Evolutionary conservation across 495 filamentous ascomycete species (phyloP).

Genomic region (Penicillium psychrofluorescens): DNA sequence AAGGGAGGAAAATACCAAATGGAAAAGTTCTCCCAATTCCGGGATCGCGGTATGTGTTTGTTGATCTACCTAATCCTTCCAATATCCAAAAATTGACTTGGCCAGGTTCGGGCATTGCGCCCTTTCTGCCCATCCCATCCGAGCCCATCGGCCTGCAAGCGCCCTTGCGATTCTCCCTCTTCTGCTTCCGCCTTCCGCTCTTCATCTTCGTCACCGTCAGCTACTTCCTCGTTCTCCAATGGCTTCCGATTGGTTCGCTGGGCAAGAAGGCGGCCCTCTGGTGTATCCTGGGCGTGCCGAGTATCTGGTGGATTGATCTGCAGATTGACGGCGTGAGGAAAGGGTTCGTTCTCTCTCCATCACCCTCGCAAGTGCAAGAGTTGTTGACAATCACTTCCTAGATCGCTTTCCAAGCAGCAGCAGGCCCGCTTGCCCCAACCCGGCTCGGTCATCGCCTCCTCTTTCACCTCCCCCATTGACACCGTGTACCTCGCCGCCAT

Average conservation of each 20-base stretch:
- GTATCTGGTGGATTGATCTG: slow-evolving; percentile 96
- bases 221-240: slow-evolving; percentile 79
- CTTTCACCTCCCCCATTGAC: slow-evolving; percentile 87
- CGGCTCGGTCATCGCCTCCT: slow-evolving; percentile 75
- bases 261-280: slow-evolving; percentile 78
- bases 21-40: slow-evolving; percentile 97
- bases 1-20: slow-evolving; percentile 33
- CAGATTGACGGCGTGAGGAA: slow-evolving; percentile 93
- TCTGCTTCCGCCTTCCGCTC: slow-evolving; percentile 71
- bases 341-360: slow-evolving; percentile 43
- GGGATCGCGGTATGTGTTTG: slow-evolving; percentile 68
- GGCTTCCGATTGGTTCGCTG: slow-evolving; percentile 74
- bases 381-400: slow-evolving; percentile 9
- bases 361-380: too few species aligned
- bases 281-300: slow-evolving; percentile 76
- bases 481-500: slow-evolving; percentile 92
- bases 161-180: slow-evolving; percentile 61
- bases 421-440: slow-evolving; percentile 66
- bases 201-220: slow-evolving; percentile 58
- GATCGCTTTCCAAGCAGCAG: slow-evolving; percentile 52
- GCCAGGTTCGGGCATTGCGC: slow-evolving; percentile 88
- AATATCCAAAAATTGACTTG: slow-evolving; percentile 4
- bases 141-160: slow-evolving; percentile 52
- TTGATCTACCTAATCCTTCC: too few species aligned
- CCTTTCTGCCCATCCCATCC: slow-evolving; percentile 76